Percentiles rank a stretch among this genome's conserved stretches.
These are phyloP conservation scores for Phoenix dactylifera DNA, from an alignment of 176 grass and related monocot species.

Conservation along the genomic window DNA sequence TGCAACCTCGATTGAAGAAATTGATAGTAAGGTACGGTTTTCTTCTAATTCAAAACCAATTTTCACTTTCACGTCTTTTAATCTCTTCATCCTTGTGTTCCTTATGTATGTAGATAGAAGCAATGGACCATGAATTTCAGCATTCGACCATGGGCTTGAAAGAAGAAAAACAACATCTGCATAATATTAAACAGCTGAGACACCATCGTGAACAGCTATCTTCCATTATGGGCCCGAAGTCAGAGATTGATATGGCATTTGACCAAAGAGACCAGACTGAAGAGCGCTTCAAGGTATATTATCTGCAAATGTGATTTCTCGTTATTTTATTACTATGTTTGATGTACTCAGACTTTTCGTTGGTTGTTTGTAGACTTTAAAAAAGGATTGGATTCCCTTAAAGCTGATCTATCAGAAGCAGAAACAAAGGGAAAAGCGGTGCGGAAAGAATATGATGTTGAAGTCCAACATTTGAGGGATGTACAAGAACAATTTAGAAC, in stretches of 20 bases:
- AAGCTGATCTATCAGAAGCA: slow-evolving; percentile 43
- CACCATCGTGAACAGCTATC: slow-evolving; percentile 54
- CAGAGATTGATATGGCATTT: slow-evolving; percentile 74
- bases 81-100: too few relatives aligned
- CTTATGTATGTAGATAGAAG: slow-evolving; percentile 42
- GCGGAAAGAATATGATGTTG: slow-evolving; percentile 48
- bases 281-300: slow-evolving; percentile 62
- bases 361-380: slow-evolving; percentile 51
- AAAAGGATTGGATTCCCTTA: slow-evolving; percentile 64
- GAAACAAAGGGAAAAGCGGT: slow-evolving; percentile 50
- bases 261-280: slow-evolving; percentile 68
- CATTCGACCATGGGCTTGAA: slow-evolving; percentile 76
- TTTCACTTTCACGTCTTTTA: too few relatives aligned
- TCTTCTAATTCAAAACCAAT: not conserved
- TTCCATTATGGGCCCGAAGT: slow-evolving; percentile 47
- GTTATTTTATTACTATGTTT: slow-evolving; percentile 7
- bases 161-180: slow-evolving; percentile 71
- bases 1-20: slow-evolving; percentile 84
- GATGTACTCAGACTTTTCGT: slow-evolving; percentile 11
- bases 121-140: slow-evolving; percentile 57
- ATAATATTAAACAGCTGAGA: slow-evolving; percentile 89
- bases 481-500: slow-evolving; percentile 45
- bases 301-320: not conserved
- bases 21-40: slow-evolving; percentile 61
- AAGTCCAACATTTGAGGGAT: slow-evolving; percentile 27